Base-by-base conservation (phyloP, 495 filamentous ascomycete genomes). In the Talaromyces stipitatus region DNA sequence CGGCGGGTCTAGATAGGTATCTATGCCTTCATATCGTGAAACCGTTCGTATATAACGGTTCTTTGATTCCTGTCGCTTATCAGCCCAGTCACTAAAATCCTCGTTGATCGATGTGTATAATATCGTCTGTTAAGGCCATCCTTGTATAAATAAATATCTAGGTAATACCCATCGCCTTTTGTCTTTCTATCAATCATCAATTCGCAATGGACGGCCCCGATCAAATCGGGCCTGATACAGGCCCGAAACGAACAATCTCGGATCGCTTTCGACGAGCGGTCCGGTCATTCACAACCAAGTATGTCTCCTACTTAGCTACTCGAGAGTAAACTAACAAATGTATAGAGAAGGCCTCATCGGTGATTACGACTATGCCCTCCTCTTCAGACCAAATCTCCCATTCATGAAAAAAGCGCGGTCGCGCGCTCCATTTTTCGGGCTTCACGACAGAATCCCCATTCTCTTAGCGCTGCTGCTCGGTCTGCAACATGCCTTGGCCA, bases 381-480 rank as follows among this genome's bases (percentile, higher is more conserved):
- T 88, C 16, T 91, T 91, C 70, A 82, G 76, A 43, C 92, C 92
- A 4, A 89, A 90, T 56, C 66, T 96, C 11, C 92, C 91, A 2
- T 96, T 95, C 72, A 84, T 92, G 76, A 83, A 80, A 60, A 86
- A 83, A 66, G 63, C 77, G 1, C 76, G 75, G 33, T 72, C 77
- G 59, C 74, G 80, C 2, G 82, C 87, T 5, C 91, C 91, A 22
- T 96, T 96, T 72, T 96, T 95, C 67, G 92, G 90, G 22, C 82
- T 95, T 16, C 79, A 96, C 59, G 90, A 95, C 67, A 76, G 74
- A 20, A 87, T 96, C 76, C 91, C 92, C 2, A 78, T 96, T 11
- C 60, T 95, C 2, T 71, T 97, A 29, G 89, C 87, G 9, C 69
- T 94, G 2, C 69, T 90, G 9, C 71, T 89, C 32, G 87, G 87